Conservation (phyloP, 148 eudicot species). For the Dianthus caryophyllus region DNA sequence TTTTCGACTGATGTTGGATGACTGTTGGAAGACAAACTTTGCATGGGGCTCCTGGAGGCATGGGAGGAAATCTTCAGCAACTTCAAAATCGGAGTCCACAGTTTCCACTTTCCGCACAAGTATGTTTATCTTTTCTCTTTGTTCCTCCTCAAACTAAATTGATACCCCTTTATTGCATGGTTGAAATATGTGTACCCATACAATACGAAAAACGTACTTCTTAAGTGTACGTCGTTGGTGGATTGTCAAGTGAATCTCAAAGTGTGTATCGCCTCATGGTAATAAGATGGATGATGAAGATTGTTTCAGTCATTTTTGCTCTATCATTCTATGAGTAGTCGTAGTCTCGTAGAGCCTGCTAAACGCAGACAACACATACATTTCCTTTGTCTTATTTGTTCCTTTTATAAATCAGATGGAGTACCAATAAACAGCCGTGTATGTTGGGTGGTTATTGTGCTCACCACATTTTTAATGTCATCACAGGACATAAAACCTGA, state of each 20-base stretch:
- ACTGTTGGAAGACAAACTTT: constrained; percentile 32
- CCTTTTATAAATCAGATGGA: neutral
- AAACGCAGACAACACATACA: neutral
- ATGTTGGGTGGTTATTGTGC: constrained; percentile 6
- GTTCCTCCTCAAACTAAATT: neutral
- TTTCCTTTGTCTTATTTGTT: neutral
- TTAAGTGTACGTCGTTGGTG: neutral
- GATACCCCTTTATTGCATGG: neutral
- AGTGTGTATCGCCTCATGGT: neutral
- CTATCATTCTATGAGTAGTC: neutral
- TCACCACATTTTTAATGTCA: neutral
- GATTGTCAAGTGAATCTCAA: constrained; percentile 3
- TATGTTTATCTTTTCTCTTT: constrained; percentile 13
- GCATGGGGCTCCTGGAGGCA: constrained; percentile 38
- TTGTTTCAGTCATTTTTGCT: neutral
- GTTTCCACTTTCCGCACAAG: constrained; percentile 38
- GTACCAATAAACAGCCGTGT: neutral
- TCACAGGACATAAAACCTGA: constrained; percentile 58
- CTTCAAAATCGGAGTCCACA: constrained; percentile 32
- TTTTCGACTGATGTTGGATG: constrained; percentile 4
- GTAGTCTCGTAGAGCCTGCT: neutral
- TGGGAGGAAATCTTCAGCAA: constrained; percentile 30
- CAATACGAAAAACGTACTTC: neutral
- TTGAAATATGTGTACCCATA: neutral
- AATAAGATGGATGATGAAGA: neutral